Conservation (phyloP, 257 asterid species). For the Penstemon barbatus region DNA sequence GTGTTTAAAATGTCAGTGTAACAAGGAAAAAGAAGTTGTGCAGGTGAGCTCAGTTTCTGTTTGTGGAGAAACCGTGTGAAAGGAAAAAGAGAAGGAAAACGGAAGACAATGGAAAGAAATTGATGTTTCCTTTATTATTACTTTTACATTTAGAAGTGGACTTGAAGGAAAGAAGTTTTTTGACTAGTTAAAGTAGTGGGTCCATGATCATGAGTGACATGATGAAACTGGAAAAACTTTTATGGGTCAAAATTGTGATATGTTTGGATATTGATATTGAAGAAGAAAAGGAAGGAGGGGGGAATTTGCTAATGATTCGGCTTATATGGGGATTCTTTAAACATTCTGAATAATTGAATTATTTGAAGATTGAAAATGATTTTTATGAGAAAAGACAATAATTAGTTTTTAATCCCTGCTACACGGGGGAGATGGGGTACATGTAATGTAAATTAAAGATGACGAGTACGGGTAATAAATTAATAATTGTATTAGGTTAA, state of each 20-base stretch:
- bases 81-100: not conserved
- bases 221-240: conserved; percentile 1
- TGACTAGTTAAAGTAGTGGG: conserved; percentile 11
- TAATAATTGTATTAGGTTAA: no score
- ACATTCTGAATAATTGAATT: no score
- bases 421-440: no score
- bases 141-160: conserved; percentile 14
- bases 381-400: no score
- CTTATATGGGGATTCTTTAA: no score
- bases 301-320: no score
- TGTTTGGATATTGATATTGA: not conserved
- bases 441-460: no score
- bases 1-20: not conserved
- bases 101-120: conserved; percentile 13
- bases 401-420: no score
- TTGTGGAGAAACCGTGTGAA: not conserved
- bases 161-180: conserved; percentile 17
- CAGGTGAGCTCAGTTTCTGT: conserved; percentile 17
- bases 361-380: no score
- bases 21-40: conserved; percentile 3
- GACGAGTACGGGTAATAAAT: no score
- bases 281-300: no score
- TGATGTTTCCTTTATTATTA: not conserved
- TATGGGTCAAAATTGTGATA: not conserved
- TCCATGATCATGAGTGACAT: not conserved